Conservation (phyloP, 2,329 filamentous ascomycete species). For the Colletotrichum viniferum region DNA sequence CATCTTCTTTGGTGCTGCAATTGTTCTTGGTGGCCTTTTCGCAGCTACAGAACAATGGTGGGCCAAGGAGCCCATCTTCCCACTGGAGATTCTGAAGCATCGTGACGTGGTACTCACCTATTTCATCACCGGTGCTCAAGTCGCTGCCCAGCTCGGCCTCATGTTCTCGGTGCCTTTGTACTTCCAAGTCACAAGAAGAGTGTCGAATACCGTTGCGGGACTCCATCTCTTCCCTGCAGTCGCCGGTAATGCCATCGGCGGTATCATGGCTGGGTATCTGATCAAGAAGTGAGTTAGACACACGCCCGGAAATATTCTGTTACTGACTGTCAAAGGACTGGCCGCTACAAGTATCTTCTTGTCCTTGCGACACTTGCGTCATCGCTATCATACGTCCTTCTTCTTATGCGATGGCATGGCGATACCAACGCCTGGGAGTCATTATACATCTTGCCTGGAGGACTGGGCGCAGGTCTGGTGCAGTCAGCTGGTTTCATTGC, state of each 20-base stretch:
- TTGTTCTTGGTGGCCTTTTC: constrained; percentile 9
- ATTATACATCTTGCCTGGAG: constrained; percentile 62
- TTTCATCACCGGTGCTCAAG: constrained; percentile 56
- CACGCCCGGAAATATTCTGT: background rate
- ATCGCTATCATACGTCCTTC: constrained; percentile 53
- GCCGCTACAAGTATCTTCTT: constrained; percentile 61
- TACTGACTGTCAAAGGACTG: constrained; percentile 46
- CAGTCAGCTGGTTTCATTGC: constrained; percentile 46
- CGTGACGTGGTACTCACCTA: constrained; percentile 59
- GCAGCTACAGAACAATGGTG: constrained; percentile 24
- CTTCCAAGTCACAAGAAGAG: constrained; percentile 66
- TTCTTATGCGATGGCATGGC: constrained; percentile 64
- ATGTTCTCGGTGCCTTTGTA: constrained; percentile 73
- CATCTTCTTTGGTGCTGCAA: constrained; percentile 38
- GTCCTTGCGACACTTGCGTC: constrained; percentile 55
- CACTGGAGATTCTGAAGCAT: constrained; percentile 56
- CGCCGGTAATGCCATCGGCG: constrained; percentile 68
- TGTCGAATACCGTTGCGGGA: constrained; percentile 62
- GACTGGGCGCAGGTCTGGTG: constrained; percentile 44
- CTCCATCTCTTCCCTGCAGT: constrained; percentile 71
- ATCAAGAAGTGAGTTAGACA: constrained; percentile 48
- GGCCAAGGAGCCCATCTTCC: constrained; percentile 62
- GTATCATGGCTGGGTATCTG: constrained; percentile 60
- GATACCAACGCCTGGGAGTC: constrained; percentile 59
- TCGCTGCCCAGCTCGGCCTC: constrained; percentile 52